Conservation (phyloP, 805 yeast genomes). For the Lipomyces sp. region DNA sequence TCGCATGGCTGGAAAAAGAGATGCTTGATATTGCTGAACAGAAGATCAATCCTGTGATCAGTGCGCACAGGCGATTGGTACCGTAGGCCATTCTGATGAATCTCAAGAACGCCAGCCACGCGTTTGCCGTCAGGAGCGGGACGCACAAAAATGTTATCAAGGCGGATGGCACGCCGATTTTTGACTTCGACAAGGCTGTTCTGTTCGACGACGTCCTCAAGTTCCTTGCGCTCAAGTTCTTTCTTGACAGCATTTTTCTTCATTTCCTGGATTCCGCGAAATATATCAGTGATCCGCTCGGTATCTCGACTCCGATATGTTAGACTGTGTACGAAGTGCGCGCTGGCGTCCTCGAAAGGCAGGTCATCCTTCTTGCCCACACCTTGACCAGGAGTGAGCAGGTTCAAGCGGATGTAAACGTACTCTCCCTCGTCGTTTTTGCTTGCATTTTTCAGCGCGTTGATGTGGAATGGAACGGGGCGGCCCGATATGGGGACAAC, state of each 20-base stretch:
- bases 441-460: constrained; percentile 89
- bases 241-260: constrained; percentile 88
- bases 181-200: constrained; percentile 79
- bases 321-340: constrained; percentile 79
- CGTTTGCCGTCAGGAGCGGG: constrained; percentile 98
- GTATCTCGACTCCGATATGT: constrained; percentile 87
- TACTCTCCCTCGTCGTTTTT: constrained; percentile 95
- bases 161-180: constrained; percentile 78
- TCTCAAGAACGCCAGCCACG: constrained; percentile 82
- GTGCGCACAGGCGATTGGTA: constrained; percentile 81
- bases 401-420: constrained; percentile 84
- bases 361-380: constrained; percentile 50
- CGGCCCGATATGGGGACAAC: constrained; percentile 89
- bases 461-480: constrained; percentile 97
- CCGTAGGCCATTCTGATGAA: constrained; percentile 94
- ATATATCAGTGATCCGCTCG: constrained; percentile 85
- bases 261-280: constrained; percentile 84
- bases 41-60: constrained; percentile 82
- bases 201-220: constrained; percentile 93
- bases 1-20: constrained; percentile 94
- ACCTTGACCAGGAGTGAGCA: constrained; percentile 88
- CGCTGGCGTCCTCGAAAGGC: constrained; percentile 88
- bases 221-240: constrained; percentile 83
- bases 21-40: constrained; percentile 88
- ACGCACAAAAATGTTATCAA: constrained; percentile 85